Evolutionary conservation across 805 yeast species (phyloP), one percentile per base, ranked within the genome.

Genomic region (Metschnikowia proteae): DNA sequence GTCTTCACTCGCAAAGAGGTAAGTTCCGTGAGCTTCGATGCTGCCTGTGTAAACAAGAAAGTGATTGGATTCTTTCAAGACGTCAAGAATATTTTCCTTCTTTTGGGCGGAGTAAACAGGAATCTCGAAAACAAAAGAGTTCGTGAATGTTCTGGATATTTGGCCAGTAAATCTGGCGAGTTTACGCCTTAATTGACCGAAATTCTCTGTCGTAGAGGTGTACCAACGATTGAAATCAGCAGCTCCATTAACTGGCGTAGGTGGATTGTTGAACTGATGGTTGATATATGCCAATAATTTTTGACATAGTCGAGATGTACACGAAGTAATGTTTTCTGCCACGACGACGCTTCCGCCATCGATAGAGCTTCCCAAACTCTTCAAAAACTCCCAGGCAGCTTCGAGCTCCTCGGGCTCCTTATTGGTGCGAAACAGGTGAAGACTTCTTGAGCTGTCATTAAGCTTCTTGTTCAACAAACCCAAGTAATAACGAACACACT

Each of bases 321-420:
- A 67, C 4, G 75, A 41, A 58, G 84, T 74, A 49, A 91, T 84
- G 58, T 85, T 89, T 54, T 84, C 84, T 0, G 96, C 94, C 46
- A 92, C 82, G 11, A 85, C 83, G 5, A 81, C 78, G 36, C 94
- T 88, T 28, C 95, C 92, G 5, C 88, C 86, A 37, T 86, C 90
- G 28, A 94, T 78, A 56, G 78, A 84, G 52, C 78, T 80, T 10
- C 97, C 97, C 32, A 88, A 76, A 57, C 83, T 82, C 57, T 80
- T 86, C 55, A 94, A 71, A 57, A 84, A 83, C 29, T 78, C 75
- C 91, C 96, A 94, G 38, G 87, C 87, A 46, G 76, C 80, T 59
- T 89, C 95, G 43, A 94, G 71, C 60, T 86, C 90, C 56, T 92
- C 99, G 1, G 96, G 91, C 59, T 88, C 97, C 60, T 88, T 88